Evolutionary conservation across 257 asterid genomes (phyloP).

Genomic region (Echites panduratus): DNA sequence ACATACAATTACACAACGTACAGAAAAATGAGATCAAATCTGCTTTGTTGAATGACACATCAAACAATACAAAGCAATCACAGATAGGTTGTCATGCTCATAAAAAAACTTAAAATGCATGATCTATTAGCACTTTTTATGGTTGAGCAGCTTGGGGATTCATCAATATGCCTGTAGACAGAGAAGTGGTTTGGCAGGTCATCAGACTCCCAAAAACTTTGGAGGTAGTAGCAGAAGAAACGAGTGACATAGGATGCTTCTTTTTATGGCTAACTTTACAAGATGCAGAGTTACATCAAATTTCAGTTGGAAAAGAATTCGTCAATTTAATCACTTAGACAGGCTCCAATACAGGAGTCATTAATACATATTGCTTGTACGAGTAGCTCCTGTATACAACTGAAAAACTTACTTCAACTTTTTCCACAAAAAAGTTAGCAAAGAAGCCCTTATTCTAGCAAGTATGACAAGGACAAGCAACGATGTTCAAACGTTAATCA

Average conservation of each 20-base stretch:
- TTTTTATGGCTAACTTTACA: not conserved
- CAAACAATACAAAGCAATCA: not conserved
- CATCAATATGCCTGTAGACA: not conserved
- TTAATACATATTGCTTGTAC: not conserved
- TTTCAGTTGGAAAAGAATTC: not conserved
- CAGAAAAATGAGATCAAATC: not conserved
- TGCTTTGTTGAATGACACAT: not conserved
- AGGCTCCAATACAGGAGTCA: not conserved
- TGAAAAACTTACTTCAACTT: not conserved
- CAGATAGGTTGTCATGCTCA: not conserved
- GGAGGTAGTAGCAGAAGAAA: not conserved
- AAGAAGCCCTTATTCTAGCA: not conserved
- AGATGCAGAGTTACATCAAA: not conserved
- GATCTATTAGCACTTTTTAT: not conserved
- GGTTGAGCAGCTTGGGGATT: not conserved
- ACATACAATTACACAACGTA: not conserved
- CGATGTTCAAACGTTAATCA: not conserved
- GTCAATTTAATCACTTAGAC: not conserved
- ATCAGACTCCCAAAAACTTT: not conserved
- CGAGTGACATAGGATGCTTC: not conserved
- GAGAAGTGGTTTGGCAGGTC: not conserved
- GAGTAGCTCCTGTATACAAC: not conserved
- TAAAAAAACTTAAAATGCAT: not conserved
- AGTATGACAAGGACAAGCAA: not conserved
- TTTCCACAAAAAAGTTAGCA: not conserved